Percentiles rank a stretch among this genome's conserved stretches.
These are phyloP conservation scores for Begonia loranthoides DNA, from an alignment of 306 rosid genomes.

Conservation along the genomic window DNA sequence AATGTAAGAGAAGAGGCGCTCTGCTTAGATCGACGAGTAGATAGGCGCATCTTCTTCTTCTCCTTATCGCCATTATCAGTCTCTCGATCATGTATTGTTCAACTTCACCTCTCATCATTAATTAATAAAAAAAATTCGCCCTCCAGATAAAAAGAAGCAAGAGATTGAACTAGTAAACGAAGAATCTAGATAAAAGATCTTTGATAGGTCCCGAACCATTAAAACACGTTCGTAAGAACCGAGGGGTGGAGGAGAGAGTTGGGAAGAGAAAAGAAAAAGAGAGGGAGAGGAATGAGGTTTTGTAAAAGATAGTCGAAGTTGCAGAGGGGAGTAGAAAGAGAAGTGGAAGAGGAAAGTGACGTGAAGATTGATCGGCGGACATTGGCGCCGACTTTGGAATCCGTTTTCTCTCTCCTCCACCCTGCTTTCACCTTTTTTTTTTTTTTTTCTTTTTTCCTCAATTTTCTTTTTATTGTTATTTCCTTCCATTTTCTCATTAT, in stretches of 20 bases:
- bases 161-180: background rate
- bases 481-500: background rate
- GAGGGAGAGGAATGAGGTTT: constrained; percentile 6
- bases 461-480: background rate
- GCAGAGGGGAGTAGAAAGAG: background rate
- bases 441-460: background rate
- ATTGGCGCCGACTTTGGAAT: constrained; percentile 61
- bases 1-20: constrained; percentile 13
- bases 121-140: background rate
- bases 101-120: constrained; percentile 31
- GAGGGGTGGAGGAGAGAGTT: background rate
- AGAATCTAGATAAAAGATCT: constrained; percentile 1
- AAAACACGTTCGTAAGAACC: constrained; percentile 51
- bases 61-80: constrained; percentile 64
- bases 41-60: constrained; percentile 71
- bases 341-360: constrained; percentile 27
- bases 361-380: constrained; percentile 74
- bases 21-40: constrained; percentile 60
- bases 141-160: background rate
- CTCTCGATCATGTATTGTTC: constrained; percentile 43
- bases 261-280: background rate
- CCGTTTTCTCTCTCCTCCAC: constrained; percentile 14
- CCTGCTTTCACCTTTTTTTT: background rate
- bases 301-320: constrained; percentile 1
- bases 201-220: constrained; percentile 27